Conservation (phyloP, 2,329 filamentous ascomycete genomes). For the Talaromyces pinophilus region DNA sequence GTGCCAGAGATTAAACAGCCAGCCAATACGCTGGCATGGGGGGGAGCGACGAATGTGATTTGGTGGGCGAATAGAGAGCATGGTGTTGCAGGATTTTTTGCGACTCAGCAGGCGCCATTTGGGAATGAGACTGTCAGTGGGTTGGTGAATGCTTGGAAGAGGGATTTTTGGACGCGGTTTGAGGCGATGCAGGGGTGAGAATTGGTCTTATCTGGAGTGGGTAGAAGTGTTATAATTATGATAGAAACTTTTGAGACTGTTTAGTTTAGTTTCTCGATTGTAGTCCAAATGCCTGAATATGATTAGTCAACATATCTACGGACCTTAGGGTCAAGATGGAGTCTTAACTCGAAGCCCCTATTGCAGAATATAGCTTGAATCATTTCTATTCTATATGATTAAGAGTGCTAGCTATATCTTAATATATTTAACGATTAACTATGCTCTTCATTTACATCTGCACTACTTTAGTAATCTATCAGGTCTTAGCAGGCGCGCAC, state of each 20-base stretch:
- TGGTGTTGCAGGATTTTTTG: not conserved
- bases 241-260: not conserved
- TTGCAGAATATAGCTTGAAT: too few relatives aligned
- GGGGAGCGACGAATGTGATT: not conserved
- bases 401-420: too few relatives aligned
- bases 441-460: too few relatives aligned
- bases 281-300: too few relatives aligned
- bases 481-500: too few relatives aligned
- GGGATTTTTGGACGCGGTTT: not conserved
- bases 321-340: not conserved
- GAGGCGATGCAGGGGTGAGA: not conserved
- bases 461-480: not conserved
- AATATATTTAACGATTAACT: too few relatives aligned
- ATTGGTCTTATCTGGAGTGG: not conserved
- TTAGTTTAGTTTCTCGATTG: too few relatives aligned
- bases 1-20: not conserved
- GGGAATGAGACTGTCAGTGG: not conserved
- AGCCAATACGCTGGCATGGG: not conserved
- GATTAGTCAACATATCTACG: not conserved
- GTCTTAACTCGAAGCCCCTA: not conserved
- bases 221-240: not conserved
- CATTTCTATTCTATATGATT: too few relatives aligned
- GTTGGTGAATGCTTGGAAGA: slow-evolving; percentile 4
- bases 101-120: slow-evolving; percentile 2
- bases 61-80: not conserved